Evolutionary conservation across 768 basidiomycete species (phyloP).

Genomic region (Pseudohyphozyma bogoriensis): DNA sequence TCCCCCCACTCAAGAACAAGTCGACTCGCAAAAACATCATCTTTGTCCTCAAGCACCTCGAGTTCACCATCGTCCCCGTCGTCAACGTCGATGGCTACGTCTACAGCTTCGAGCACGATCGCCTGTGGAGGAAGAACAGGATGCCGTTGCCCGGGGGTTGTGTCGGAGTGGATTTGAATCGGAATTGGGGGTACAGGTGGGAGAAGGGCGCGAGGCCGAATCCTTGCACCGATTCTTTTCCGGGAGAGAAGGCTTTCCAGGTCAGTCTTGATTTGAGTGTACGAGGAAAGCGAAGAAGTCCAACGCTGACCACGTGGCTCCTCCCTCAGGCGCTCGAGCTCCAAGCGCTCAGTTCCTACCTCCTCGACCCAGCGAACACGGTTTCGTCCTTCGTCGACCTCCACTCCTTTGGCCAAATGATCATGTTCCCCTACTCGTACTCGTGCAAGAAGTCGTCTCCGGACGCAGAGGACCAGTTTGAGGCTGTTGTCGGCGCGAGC

Average conservation of each 20-base stretch:
- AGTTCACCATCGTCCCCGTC: constrained; percentile 58
- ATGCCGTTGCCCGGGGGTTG: constrained; percentile 46
- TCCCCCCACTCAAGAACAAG: constrained; percentile 41
- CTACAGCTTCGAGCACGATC: constrained; percentile 60
- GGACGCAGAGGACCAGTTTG: constrained; percentile 65
- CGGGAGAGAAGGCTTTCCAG: constrained; percentile 63
- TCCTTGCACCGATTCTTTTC: constrained; percentile 66
- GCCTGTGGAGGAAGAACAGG: constrained; percentile 61
- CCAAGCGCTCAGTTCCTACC: constrained; percentile 61
- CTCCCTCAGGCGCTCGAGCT: constrained; percentile 51
- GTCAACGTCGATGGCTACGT: constrained; percentile 45
- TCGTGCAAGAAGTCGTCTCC: constrained; percentile 54
- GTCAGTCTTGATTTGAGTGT: background rate
- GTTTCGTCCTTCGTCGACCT: constrained; percentile 62
- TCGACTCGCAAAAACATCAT: constrained; percentile 47
- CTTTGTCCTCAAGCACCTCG: constrained; percentile 37
- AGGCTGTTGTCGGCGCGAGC: constrained; percentile 58
- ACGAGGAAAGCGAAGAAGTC: no score
- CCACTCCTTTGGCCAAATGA: constrained; percentile 75
- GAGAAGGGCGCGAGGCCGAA: constrained; percentile 30
- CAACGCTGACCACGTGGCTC: background rate
- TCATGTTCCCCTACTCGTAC: constrained; percentile 69
- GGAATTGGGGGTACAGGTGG: constrained; percentile 51
- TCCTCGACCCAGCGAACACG: constrained; percentile 41
- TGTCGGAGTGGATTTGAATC: constrained; percentile 66